Conservation (phyloP, 2,329 filamentous ascomycete genomes). For the Periconia sp. region DNA sequence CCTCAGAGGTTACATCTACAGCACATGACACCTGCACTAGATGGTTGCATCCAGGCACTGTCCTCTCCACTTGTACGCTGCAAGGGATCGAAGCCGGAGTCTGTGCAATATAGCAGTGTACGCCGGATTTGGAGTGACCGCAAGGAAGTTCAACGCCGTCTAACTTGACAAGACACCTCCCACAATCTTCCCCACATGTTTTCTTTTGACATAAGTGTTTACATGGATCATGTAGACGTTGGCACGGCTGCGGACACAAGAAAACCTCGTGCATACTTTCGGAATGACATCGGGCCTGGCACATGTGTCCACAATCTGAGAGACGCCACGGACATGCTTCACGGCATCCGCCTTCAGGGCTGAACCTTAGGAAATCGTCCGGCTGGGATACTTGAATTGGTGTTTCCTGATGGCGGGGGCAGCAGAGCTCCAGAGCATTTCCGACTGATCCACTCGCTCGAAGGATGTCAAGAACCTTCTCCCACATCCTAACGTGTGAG, state of each 20-base stretch:
- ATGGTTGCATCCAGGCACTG: slow-evolving; percentile 64
- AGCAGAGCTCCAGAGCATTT: slow-evolving; percentile 25
- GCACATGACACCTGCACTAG: slow-evolving; percentile 57
- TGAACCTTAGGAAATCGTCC: slow-evolving; percentile 33
- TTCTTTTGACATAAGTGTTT: slow-evolving; percentile 17
- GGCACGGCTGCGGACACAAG: neutral
- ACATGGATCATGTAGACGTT: neutral
- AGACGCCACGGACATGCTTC: slow-evolving; percentile 27
- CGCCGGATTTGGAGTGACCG: slow-evolving; percentile 26
- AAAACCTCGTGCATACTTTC: slow-evolving; percentile 4
- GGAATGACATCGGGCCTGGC: slow-evolving; percentile 37
- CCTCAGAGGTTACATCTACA: slow-evolving; percentile 48
- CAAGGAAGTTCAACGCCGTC: slow-evolving; percentile 34
- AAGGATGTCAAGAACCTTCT: slow-evolving; percentile 62
- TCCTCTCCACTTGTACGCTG: slow-evolving; percentile 51
- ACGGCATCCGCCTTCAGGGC: slow-evolving; percentile 41
- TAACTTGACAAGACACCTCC: slow-evolving; percentile 23
- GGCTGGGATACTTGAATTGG: slow-evolving; percentile 28
- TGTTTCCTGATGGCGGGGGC: slow-evolving; percentile 34
- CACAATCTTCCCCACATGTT: slow-evolving; percentile 37
- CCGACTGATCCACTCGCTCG: slow-evolving; percentile 22
- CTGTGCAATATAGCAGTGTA: slow-evolving; percentile 43
- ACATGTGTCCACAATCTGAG: slow-evolving; percentile 36
- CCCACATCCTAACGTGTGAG: slow-evolving; percentile 67
- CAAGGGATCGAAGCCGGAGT: slow-evolving; percentile 58